Percentiles rank a stretch among this genome's conserved stretches.
Evolutionary conservation across 805 yeast genomes (phyloP).

Genomic region (Metschnikowia lachancei): DNA sequence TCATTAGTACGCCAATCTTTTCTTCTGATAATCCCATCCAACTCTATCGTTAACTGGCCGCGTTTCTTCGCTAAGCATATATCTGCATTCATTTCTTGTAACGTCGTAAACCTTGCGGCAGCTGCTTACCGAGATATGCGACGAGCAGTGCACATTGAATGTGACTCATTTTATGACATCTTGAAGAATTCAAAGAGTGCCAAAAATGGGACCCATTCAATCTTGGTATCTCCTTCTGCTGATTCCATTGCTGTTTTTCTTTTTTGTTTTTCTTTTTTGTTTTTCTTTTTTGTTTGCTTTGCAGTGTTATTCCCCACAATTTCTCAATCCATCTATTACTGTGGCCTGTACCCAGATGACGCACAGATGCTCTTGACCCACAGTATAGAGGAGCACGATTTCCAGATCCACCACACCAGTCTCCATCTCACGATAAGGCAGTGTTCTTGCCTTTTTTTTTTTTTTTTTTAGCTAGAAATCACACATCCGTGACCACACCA

Average conservation of each 20-base stretch:
- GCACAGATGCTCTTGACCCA: neutral
- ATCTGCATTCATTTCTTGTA: neutral
- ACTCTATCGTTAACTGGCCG: neutral
- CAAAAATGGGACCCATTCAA: too few species aligned
- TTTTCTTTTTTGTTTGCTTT: neutral
- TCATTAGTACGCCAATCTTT: too few species aligned
- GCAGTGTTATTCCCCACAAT: too few species aligned
- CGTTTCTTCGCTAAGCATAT: neutral
- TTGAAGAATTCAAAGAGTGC: neutral
- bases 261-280: neutral
- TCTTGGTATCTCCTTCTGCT: too few species aligned
- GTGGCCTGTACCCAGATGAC: conserved; percentile 2
- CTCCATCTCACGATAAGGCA: too few species aligned
- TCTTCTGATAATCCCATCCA: too few species aligned
- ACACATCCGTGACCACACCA: too few species aligned
- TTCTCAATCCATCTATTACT: neutral
- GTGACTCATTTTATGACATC: too few species aligned
- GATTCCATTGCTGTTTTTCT: neutral
- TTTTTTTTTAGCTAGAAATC: too few species aligned
- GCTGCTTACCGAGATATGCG: neutral
- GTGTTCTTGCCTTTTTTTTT: too few species aligned
- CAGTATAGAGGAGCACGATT: neutral
- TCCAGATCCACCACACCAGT: neutral
- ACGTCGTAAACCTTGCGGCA: neutral
- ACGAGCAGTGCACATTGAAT: neutral